Evolutionary conservation across 2,329 filamentous ascomycete genomes (phyloP).

Genomic region (Didymella segeticola): DNA sequence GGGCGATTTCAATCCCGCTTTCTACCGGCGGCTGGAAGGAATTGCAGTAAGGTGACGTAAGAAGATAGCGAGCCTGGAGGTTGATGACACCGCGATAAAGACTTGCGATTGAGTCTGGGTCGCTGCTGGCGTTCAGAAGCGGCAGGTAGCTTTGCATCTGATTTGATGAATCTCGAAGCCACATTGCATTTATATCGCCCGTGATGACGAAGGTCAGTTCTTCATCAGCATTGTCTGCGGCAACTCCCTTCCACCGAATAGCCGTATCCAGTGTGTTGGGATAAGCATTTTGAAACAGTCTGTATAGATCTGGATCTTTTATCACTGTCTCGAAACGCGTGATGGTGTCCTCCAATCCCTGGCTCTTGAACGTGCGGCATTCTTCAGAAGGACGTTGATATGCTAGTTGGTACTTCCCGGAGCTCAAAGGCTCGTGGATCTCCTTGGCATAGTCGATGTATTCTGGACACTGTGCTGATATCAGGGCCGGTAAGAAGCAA

Average conservation of each 20-base stretch:
- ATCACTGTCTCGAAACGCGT: conserved; percentile 48
- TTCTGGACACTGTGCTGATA: conserved; percentile 51
- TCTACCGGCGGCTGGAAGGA: conserved; percentile 60
- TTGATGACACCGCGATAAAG: conserved; percentile 76
- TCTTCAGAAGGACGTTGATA: conserved; percentile 53
- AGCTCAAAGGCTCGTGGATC: conserved; percentile 53
- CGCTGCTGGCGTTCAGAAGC: conserved; percentile 62
- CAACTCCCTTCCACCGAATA: conserved; percentile 70
- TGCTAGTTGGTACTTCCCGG: conserved; percentile 54
- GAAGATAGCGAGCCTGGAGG: conserved; percentile 71
- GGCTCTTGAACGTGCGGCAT: conserved; percentile 57
- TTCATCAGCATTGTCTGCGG: conserved; percentile 64
- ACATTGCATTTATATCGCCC: conserved; percentile 65
- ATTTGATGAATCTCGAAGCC: conserved; percentile 65
- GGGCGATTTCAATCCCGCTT: conserved; percentile 50
- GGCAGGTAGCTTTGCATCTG: conserved; percentile 75
- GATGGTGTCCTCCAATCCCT: conserved; percentile 51
- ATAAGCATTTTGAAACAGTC: conserved; percentile 75
- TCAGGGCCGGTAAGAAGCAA: conserved; percentile 31
- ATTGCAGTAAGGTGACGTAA: conserved; percentile 63
- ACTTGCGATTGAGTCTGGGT: conserved; percentile 66
- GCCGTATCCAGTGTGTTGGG: conserved; percentile 80
- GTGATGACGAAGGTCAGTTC: conserved; percentile 69
- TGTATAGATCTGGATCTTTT: conserved; percentile 66
- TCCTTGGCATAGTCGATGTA: conserved; percentile 52